Base-by-base conservation (phyloP, 2,329 filamentous ascomycete species). In the Claviceps lovelessii region DNA sequence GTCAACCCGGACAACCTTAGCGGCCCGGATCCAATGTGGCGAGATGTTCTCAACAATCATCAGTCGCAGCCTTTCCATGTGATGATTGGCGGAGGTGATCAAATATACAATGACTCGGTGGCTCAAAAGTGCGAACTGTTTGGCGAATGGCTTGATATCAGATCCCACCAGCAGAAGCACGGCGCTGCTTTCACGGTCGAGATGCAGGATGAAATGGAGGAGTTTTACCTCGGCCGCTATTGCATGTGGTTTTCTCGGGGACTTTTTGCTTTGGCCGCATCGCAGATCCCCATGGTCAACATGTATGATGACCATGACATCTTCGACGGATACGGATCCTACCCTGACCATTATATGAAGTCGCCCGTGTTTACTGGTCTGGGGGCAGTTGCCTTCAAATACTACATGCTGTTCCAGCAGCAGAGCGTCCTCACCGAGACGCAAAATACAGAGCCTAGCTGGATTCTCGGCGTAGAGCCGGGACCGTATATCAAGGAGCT, bases 321-420 rank as follows among this genome's bases (percentile, higher is more conserved):
- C 61, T 90, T 90, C 59, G 86, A 90, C 69, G 93, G 94, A 1
- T 98, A 85, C 65, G 93, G 93, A 7, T 95, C 90, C 0, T 98
- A 97, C 67, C 84, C 90, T 4, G 81, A 96, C 61, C 82, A 88
- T 60, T 93, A 95, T 64, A 97, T 96, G 89, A 81, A 80, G 60
- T 88, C 88, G 3, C 86, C 88, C 0, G 88, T 97, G 0, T 95
- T 98, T 66, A 85, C 84, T 2, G 93, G 94, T 0, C 70, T 98
- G 9, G 94, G 93, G 2, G 86, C 86, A 42, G 83, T 97, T 51
- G 91, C 91, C 0, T 97, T 93, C 79, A 98, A 98, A 68, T 98
- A 97, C 70, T 98, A 98, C 64, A 85, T 98, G 83, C 78, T 98
- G 9, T 98, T 98, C 73, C 93, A 98, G 68, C 93, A 98, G 62